Base-by-base conservation (phyloP, 2,329 filamentous ascomycete species). In the Cercospora janseana region DNA sequence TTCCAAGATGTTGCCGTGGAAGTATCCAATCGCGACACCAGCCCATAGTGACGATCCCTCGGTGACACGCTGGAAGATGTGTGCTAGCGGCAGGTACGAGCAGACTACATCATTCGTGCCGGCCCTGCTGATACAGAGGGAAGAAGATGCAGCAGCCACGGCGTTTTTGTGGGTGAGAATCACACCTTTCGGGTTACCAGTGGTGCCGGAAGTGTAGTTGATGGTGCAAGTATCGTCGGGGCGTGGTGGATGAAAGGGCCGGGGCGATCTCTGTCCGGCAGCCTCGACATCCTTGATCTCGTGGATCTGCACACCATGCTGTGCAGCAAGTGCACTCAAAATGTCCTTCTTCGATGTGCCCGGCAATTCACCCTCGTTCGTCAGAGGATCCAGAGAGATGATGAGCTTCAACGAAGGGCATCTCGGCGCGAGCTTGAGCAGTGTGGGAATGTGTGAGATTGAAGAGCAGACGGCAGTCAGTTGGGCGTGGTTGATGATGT, bases 1-100 rank as follows among this genome's bases (percentile, higher is more conserved):
- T 57, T 87, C 87, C 9, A 87, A 67, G 55, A 96, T 85, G 65
- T 96, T 89, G 47, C 93, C 93, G 61, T 93, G 88, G 79, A 96
- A 98, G 70, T 92, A 98, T 9, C 92, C 93, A 61, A 96, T 83
- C 6, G 81, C 75, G 26, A 81, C 81, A 47, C 89, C 91, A 45
- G 81, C 78, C 63, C 86, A 81, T 12, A 96, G 75, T 10, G 82
- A 80, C 3, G 77, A 75, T 67, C 94, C 87, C 67, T 98, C 93
- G 31, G 84, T 76, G 59, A 96, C 77, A 48, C 93, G 86, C 58
- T 91, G 87, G 69, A 88, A 96, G 63, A 98, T 97, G 68, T 98
- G 93, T 7, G 93, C 93, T 29, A 96, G 75, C 0, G 93, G 93
- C 44, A 98, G 79, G 71, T 97, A 98, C 1, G 92, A 97, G 51